Conservation (phyloP, 768 basidiomycete species). For the Sarcomyxa edulis region DNA sequence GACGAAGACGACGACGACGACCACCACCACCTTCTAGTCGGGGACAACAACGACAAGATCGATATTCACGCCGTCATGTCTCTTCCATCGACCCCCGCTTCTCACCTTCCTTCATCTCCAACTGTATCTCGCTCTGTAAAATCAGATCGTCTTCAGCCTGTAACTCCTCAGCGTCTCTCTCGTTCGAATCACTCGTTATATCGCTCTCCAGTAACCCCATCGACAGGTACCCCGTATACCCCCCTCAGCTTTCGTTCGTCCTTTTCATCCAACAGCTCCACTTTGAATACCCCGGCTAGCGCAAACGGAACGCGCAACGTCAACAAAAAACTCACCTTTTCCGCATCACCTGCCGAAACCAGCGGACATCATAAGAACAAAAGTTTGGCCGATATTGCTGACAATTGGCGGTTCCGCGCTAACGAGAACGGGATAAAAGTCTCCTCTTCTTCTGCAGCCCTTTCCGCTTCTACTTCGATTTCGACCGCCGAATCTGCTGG, state of each 20-base stretch:
- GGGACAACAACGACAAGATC: too few species aligned
- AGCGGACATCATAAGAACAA: conserved; percentile 16
- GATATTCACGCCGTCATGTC: too few species aligned
- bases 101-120: background rate
- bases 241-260: conserved; percentile 66
- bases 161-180: conserved; percentile 10
- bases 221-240: conserved; percentile 53
- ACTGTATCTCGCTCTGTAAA: conserved; percentile 1
- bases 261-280: conserved; percentile 46
- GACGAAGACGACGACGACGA: too few species aligned
- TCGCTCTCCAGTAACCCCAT: conserved; percentile 5
- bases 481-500: too few species aligned
- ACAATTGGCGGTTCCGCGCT: conserved; percentile 69
- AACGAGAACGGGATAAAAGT: conserved; percentile 71
- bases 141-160: conserved; percentile 6
- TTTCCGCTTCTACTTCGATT: too few species aligned
- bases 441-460: conserved; percentile 40
- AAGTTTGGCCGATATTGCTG: conserved; percentile 54
- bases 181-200: background rate
- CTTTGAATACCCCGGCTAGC: conserved; percentile 55
- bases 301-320: conserved; percentile 13
- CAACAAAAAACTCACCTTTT: conserved; percentile 35
- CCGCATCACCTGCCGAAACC: conserved; percentile 39
- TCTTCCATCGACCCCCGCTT: conserved; percentile 6
- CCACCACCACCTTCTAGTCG: too few species aligned